Conservation (phyloP, 2,329 filamentous ascomycete genomes). For the Cryoendolithus antarcticus region DNA sequence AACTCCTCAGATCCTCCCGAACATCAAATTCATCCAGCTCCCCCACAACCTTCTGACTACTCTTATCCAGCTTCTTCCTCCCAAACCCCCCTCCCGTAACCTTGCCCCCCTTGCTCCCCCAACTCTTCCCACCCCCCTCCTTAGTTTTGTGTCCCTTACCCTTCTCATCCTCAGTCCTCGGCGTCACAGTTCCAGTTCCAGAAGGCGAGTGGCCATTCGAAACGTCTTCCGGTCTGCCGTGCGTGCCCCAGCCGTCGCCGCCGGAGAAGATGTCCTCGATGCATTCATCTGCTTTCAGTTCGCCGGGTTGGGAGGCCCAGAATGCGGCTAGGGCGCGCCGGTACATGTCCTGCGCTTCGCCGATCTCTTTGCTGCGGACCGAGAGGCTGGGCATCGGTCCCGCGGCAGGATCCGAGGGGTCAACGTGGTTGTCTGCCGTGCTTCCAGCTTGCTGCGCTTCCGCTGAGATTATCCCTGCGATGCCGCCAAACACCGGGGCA, state of each 20-base stretch:
- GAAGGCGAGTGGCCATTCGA: constrained; percentile 7
- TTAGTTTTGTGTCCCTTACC: not conserved
- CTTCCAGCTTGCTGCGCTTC: constrained; percentile 2
- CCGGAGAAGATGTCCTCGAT: constrained; percentile 92
- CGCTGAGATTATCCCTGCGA: constrained; percentile 68
- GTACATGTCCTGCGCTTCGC: constrained; percentile 90
- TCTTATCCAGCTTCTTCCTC: constrained; percentile 1
- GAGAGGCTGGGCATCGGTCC: constrained; percentile 40
- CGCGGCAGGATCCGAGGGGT: not conserved
- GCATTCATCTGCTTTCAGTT: constrained; percentile 79
- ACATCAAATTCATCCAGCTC: constrained; percentile 39
- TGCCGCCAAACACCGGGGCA: constrained; percentile 86
- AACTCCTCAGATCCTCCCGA: constrained; percentile 36
- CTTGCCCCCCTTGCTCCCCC: constrained; percentile 1
- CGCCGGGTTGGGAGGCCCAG: constrained; percentile 67
- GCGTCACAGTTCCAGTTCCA: constrained; percentile 12
- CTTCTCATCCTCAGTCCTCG: not conserved
- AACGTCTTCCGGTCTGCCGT: constrained; percentile 18
- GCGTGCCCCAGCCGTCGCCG: constrained; percentile 62
- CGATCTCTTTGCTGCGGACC: constrained; percentile 60
- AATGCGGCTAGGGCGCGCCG: constrained; percentile 76
- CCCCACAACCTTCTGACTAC: constrained; percentile 23
- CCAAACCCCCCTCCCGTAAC: not conserved
- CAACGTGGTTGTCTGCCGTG: not conserved
- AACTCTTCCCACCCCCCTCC: not conserved